phyloP scores from a whole-genome alignment of 768 basidiomycete genomes.

The Tephrocybe sp. region DNA sequence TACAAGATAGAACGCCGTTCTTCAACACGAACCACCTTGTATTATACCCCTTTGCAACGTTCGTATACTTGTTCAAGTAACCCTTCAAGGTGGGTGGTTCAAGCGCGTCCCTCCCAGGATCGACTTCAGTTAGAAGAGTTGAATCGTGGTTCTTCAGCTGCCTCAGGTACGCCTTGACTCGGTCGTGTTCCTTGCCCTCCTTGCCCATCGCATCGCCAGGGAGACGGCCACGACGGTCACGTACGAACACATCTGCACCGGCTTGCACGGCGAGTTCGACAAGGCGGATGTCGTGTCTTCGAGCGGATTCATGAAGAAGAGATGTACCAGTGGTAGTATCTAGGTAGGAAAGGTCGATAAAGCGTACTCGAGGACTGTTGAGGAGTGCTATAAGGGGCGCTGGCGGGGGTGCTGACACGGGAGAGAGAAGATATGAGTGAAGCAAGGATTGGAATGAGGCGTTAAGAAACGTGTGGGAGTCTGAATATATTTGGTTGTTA shows the following conservation, averaged over 20 bases:
- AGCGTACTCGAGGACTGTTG: slow-evolving; percentile 63
- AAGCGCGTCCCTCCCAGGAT: slow-evolving; percentile 17
- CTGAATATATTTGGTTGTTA: too few species aligned
- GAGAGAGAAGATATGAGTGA: slow-evolving; percentile 69
- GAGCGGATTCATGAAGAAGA: slow-evolving; percentile 84
- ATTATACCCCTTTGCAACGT: slow-evolving; percentile 87
- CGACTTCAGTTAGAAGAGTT: slow-evolving; percentile 48
- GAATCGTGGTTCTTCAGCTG: slow-evolving; percentile 86
- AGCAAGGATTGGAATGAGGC: slow-evolving; percentile 74
- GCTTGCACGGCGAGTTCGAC: slow-evolving; percentile 83
- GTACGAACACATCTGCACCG: slow-evolving; percentile 86
- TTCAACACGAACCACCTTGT: slow-evolving; percentile 92
- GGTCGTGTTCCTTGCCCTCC: slow-evolving; percentile 67
- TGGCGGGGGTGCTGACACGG: slow-evolving; percentile 36
- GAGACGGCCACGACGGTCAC: slow-evolving; percentile 71
- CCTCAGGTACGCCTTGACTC: slow-evolving; percentile 75
- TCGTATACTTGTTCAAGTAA: slow-evolving; percentile 89
- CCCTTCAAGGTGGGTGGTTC: slow-evolving; percentile 68
- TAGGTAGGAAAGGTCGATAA: slow-evolving; percentile 75
- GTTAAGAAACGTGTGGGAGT: slow-evolving; percentile 69
- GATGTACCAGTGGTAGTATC: slow-evolving; percentile 77
- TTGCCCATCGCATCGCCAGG: slow-evolving; percentile 46
- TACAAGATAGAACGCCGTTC: slow-evolving; percentile 82
- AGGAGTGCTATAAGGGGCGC: slow-evolving; percentile 55
- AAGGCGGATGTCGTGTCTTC: slow-evolving; percentile 73